phyloP scores from a whole-genome alignment of 169 alveolate genomes.

The Neospora caninum region DNA sequence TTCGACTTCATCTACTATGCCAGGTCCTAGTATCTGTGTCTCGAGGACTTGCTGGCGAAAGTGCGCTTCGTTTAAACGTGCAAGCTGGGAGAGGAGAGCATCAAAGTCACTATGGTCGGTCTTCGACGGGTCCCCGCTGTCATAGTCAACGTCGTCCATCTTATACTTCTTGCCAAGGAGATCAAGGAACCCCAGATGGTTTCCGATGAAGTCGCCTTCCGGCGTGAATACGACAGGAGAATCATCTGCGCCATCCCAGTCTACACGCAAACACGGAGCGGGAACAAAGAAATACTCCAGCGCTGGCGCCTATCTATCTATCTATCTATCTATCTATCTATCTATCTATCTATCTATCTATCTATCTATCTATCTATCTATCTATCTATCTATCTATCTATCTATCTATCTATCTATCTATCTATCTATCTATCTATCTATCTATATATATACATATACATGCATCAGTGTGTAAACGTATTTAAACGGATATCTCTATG shows the following conservation, averaged over 20 bases:
- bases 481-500: too few relatives aligned
- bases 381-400: too few relatives aligned
- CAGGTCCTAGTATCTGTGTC: not conserved
- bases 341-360: too few relatives aligned
- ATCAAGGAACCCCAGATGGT: not conserved
- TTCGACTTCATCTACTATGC: not conserved
- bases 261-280: not conserved
- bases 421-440: not conserved
- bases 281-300: not conserved
- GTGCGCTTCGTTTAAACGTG: not conserved
- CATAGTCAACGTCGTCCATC: not conserved
- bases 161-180: conserved; percentile 13
- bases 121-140: not conserved
- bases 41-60: not conserved
- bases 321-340: too few relatives aligned
- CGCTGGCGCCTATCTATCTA: not conserved
- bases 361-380: too few relatives aligned
- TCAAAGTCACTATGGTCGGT: not conserved
- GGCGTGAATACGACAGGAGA: conserved; percentile 30
- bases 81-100: not conserved
- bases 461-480: not conserved
- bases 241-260: not conserved
- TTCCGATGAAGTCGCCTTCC: conserved; percentile 39
- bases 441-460: too few relatives aligned
- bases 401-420: too few relatives aligned